These are phyloP conservation scores for Eucalyptus globulus DNA, from an alignment of 345 rosid genomes.

Conservation along the genomic window DNA sequence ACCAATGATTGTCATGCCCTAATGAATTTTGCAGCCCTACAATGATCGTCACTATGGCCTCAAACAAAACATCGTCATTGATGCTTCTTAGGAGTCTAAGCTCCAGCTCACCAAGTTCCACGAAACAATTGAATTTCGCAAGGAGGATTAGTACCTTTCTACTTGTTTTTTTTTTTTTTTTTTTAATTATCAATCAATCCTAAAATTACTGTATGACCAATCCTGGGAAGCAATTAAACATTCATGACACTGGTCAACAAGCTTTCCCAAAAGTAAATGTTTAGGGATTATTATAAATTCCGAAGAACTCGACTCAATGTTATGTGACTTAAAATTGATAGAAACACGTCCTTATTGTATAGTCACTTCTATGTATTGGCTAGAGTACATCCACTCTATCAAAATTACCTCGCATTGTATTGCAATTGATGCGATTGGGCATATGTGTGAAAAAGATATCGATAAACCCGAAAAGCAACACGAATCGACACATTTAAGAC, in stretches of 20 bases:
- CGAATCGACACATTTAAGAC: background rate
- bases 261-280: too few relatives aligned
- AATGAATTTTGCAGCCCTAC: background rate
- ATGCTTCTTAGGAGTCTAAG: background rate
- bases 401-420: background rate
- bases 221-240: too few relatives aligned
- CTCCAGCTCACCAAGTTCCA: background rate
- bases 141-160: background rate
- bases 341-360: too few relatives aligned
- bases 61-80: background rate
- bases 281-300: too few relatives aligned
- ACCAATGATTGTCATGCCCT: background rate
- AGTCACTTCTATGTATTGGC: background rate
- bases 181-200: too few relatives aligned
- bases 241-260: too few relatives aligned
- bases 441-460: background rate
- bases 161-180: too few relatives aligned
- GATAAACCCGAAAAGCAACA: background rate
- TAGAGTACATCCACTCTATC: background rate
- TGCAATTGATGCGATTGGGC: background rate
- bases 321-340: too few relatives aligned
- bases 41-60: background rate
- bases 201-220: too few relatives aligned
- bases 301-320: too few relatives aligned
- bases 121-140: background rate